Percentiles rank a stretch among this genome's conserved stretches.
Evolutionary conservation across 768 basidiomycete genomes (phyloP).

Genomic region (Rubroboletus satanas): DNA sequence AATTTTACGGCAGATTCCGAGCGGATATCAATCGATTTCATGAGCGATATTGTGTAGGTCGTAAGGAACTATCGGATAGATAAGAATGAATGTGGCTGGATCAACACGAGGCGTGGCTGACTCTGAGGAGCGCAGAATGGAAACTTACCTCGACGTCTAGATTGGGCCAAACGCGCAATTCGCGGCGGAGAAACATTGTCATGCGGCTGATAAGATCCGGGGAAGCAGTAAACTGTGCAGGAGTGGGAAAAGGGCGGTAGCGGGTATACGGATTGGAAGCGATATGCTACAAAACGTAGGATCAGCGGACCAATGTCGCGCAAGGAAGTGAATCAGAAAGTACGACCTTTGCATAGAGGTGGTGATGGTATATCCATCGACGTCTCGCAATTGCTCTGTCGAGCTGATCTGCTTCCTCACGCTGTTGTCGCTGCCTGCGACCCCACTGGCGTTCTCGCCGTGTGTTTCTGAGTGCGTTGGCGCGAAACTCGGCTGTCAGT

Average conservation of each 20-base stretch:
- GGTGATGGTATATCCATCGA: conserved; percentile 75
- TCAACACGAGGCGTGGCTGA: neutral
- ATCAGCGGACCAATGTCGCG: conserved; percentile 1
- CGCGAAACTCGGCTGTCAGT: conserved; percentile 29
- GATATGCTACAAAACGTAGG: conserved; percentile 60
- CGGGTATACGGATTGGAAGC: conserved; percentile 84
- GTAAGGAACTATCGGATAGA: conserved; percentile 69
- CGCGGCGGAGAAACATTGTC: conserved; percentile 77
- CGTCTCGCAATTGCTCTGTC: conserved; percentile 70
- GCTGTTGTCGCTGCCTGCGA: conserved; percentile 44
- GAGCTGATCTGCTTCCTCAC: conserved; percentile 64
- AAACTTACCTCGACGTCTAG: conserved; percentile 80
- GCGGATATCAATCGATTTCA: conserved; percentile 91
- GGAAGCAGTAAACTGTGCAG: conserved; percentile 76
- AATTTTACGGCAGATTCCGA: conserved; percentile 82
- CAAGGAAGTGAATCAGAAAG: neutral
- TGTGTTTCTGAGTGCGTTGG: conserved; percentile 28
- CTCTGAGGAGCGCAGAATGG: neutral
- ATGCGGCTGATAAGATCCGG: conserved; percentile 71
- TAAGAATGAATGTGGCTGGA: conserved; percentile 14
- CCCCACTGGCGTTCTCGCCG: conserved; percentile 54
- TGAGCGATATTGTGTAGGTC: conserved; percentile 81
- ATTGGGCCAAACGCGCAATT: conserved; percentile 82
- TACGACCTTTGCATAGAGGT: conserved; percentile 81
- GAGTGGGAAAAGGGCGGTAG: conserved; percentile 87